Base-by-base conservation (phyloP, 768 basidiomycete species). In the Cyclocybe aegerita region DNA sequence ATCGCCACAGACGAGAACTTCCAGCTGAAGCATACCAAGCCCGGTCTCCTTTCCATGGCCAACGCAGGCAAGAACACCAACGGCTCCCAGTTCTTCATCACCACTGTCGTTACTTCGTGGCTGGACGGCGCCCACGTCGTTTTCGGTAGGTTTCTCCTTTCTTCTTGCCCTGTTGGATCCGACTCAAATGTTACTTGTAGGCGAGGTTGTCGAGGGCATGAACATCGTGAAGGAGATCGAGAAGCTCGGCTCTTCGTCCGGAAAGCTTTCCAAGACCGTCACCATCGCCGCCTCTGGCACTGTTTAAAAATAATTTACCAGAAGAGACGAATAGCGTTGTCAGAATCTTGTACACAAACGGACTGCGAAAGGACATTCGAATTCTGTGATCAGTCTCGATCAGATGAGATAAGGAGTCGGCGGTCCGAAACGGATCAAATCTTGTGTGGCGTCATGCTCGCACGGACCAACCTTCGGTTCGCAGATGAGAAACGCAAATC, bases 11-110 rank as follows among this genome's bases (percentile, higher is more conserved):
- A 97, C 59, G 94, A 97, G 73, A 95, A 94, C 78, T 90, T 92
- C 69, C 57, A 75, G 58, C 65, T 82, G 53, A 86, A 83, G 70
- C 94, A 97, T 76, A 78, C 69, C 52, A 85, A 83, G 60, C 79
- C 78, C 16, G 82, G 83, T 46, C 65, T 87, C 43, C 76, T 90
- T 38, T 88, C 86, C 52, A 89, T 89, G 85, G 92, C 92, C 16
- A 93, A 94, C 59, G 80, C 85, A 6, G 88, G 86, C 34, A 71
- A 70, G 65, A 83, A 93, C 72, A 94, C 93, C 60, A 95, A 95
- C 65, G 92, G 89, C n/a, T 89, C 83, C 11, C 83, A 80, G 68
- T 94, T 95, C 81, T 95, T 97, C 78, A 85, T 96, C 75, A 93
- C 90, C 56, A 95, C 92, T 36, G 86, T 85, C 48, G 69, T 71